phyloP scores from a whole-genome alignment of 1,284 basidiomycete species.

The Fomitiporia mediterranea region DNA sequence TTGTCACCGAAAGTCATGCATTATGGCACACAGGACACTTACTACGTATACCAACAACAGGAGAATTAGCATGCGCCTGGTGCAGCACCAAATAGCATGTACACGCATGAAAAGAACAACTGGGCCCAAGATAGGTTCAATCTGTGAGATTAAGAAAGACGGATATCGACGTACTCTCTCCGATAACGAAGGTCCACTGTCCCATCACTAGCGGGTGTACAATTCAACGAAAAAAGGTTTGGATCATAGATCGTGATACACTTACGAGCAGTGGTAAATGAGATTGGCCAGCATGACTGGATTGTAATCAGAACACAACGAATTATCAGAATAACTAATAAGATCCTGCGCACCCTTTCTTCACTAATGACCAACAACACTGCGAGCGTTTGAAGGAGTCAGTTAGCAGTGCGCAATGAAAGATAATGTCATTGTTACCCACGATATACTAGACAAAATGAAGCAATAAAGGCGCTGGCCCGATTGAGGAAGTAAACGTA shows the following conservation, averaged over 20 bases:
- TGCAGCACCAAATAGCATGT: constrained; percentile 16
- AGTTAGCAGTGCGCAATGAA: neutral
- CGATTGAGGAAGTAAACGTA: constrained; percentile 13
- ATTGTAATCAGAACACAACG: neutral
- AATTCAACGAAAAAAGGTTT: no score
- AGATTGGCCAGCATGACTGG: constrained; percentile 1
- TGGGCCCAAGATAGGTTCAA: neutral
- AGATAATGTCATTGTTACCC: neutral
- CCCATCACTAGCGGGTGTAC: neutral
- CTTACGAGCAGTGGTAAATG: neutral
- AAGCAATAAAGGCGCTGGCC: neutral
- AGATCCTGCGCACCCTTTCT: neutral
- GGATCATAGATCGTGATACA: neutral
- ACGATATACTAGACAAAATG: neutral
- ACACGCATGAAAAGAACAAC: constrained; percentile 17
- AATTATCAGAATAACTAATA: no score
- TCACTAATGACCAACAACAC: neutral
- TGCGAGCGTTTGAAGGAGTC: neutral
- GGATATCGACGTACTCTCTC: constrained; percentile 1
- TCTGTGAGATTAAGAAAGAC: neutral
- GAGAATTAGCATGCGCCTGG: constrained; percentile 5
- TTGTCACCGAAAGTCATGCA: neutral
- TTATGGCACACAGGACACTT: no score
- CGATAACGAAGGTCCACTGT: constrained; percentile 7
- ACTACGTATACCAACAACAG: constrained; percentile 8